Evolutionary conservation across 352 stramenopile genomes (phyloP).

Genomic region (Aphanomyces invadans): DNA sequence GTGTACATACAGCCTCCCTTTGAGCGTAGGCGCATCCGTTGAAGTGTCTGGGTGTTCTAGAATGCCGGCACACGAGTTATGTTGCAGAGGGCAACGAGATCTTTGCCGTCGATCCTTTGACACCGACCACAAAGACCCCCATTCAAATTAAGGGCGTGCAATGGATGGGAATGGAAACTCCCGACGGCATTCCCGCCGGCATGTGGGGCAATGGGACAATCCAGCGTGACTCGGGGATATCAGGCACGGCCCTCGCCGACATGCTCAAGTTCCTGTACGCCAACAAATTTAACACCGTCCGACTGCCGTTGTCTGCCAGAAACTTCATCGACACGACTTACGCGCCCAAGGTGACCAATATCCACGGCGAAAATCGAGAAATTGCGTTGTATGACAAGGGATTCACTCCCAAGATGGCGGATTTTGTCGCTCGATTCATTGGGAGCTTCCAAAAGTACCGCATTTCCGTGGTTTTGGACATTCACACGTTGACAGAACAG

Average conservation of each 20-base stretch:
- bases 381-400: slow-evolving; percentile 35
- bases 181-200: slow-evolving; percentile 52
- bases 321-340: slow-evolving; percentile 35
- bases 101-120: slow-evolving; percentile 38
- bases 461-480: slow-evolving; percentile 49
- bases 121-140: slow-evolving; percentile 35
- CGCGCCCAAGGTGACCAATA: slow-evolving; percentile 41
- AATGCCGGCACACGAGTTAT: slow-evolving; percentile 59
- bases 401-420: slow-evolving; percentile 39
- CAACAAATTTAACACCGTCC: slow-evolving; percentile 60
- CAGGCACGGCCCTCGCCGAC: slow-evolving; percentile 43
- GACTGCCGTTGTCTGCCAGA: slow-evolving; percentile 46
- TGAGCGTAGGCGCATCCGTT: too few relatives aligned
- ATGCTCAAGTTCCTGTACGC: slow-evolving; percentile 44
- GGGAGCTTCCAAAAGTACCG: slow-evolving; percentile 44
- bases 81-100: slow-evolving; percentile 48
- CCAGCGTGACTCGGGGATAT: slow-evolving; percentile 33
- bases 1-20: not conserved
- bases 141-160: slow-evolving; percentile 56
- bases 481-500: slow-evolving; percentile 47
- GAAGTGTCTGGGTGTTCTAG: slow-evolving; percentile 23
- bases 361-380: slow-evolving; percentile 56
- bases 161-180: slow-evolving; percentile 56
- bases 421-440: slow-evolving; percentile 47
- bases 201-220: slow-evolving; percentile 35